A percentile compares a stretch with the other conserved stretches of the same genome.
Evolutionary conservation across 1,284 basidiomycete species (phyloP).

Genomic region (Heterobasidion parviporum): DNA sequence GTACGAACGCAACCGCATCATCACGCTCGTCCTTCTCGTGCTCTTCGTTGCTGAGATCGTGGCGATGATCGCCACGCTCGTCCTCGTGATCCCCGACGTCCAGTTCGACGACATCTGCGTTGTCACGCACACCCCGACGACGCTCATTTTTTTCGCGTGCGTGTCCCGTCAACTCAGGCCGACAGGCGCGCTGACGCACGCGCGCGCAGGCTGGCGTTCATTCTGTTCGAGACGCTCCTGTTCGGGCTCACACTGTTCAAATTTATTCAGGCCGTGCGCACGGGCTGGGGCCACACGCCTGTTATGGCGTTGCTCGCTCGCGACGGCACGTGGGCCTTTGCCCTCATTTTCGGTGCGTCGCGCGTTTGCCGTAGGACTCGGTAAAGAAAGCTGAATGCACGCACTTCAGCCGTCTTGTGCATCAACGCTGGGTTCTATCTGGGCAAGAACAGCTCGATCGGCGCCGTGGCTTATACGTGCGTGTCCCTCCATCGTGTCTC

Average conservation of each 20-base stretch:
- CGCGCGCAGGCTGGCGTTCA: constrained; percentile 21
- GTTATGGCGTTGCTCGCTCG: constrained; percentile 25
- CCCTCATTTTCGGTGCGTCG: constrained; percentile 17
- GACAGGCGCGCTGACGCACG: not conserved
- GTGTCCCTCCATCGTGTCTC: not conserved
- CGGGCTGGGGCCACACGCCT: constrained; percentile 22
- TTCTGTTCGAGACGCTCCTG: constrained; percentile 26
- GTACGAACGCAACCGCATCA: constrained; percentile 15
- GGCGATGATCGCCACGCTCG: constrained; percentile 19
- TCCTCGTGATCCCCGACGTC: constrained; percentile 18
- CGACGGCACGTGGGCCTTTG: constrained; percentile 25
- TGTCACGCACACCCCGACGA: constrained; percentile 16
- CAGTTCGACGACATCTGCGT: constrained; percentile 16
- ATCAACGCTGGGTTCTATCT: constrained; percentile 3
- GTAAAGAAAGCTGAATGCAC: not conserved
- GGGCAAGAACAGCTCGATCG: not conserved
- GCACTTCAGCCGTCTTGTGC: not conserved
- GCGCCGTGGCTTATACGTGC: not conserved
- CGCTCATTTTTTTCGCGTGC: constrained; percentile 22
- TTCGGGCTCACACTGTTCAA: constrained; percentile 25
- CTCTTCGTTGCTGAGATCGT: constrained; percentile 17
- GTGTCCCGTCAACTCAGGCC: constrained; percentile 3
- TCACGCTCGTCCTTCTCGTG: constrained; percentile 15
- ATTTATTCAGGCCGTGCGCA: constrained; percentile 19
- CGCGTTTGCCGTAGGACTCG: not conserved